Evolutionary conservation across 139 green algal genomes (phyloP).

Genomic region (Chlorella sp.): DNA sequence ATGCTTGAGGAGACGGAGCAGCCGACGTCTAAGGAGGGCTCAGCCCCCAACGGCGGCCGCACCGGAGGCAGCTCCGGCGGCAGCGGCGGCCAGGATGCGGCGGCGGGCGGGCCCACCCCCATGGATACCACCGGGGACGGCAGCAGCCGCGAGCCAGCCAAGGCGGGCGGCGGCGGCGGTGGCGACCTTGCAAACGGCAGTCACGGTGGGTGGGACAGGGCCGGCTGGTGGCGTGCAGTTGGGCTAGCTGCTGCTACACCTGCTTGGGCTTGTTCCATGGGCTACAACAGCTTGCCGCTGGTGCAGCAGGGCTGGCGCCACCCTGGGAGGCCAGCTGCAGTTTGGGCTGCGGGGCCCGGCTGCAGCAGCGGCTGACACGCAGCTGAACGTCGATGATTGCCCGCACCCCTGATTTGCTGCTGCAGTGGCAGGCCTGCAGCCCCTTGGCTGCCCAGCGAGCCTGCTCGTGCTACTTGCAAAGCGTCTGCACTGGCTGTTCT

Average conservation of each 20-base stretch:
- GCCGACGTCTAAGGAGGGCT: constrained; percentile 68
- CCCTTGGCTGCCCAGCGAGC: too few species aligned
- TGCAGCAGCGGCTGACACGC: constrained; percentile 25
- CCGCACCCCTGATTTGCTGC: too few species aligned
- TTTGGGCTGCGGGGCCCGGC: background rate
- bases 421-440: too few species aligned
- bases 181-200: background rate
- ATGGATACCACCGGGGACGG: constrained; percentile 31
- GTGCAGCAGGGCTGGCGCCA: too few species aligned
- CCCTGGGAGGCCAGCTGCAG: too few species aligned
- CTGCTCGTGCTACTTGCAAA: too few species aligned
- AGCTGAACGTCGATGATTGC: too few species aligned
- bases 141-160: constrained; percentile 15
- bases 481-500: too few species aligned
- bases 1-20: constrained; percentile 54
- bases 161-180: background rate
- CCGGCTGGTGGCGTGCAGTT: background rate
- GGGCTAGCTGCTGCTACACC: background rate
- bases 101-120: background rate
- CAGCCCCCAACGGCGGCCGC: constrained; percentile 49
- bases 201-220: background rate
- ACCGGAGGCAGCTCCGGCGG: constrained; percentile 15
- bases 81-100: constrained; percentile 27
- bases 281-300: too few species aligned
- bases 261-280: too few species aligned